Evolutionary conservation across 805 yeast genomes (phyloP).

Genomic region (Brettanomyces sp.): DNA sequence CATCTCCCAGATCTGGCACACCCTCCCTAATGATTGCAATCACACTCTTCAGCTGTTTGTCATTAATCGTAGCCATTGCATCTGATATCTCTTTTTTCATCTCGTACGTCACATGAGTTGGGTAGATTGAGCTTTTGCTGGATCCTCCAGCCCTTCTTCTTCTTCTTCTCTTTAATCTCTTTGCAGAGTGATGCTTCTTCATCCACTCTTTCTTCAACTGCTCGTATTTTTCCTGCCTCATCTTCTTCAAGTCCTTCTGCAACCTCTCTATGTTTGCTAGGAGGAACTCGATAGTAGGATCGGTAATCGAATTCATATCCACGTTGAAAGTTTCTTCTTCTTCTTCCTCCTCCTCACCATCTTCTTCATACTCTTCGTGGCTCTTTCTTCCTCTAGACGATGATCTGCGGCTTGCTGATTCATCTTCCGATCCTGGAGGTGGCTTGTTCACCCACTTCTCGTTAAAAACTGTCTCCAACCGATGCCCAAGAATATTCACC

Average conservation of each 20-base stretch:
- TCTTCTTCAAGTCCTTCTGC: slow-evolving; percentile 73
- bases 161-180: slow-evolving; percentile 21
- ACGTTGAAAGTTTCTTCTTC: slow-evolving; percentile 42
- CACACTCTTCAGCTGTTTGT: slow-evolving; percentile 74
- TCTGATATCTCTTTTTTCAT: slow-evolving; percentile 94
- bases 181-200: slow-evolving; percentile 36
- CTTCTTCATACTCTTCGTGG: slow-evolving; percentile 32
- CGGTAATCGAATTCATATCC: slow-evolving; percentile 57
- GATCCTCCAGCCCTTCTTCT: slow-evolving; percentile 6
- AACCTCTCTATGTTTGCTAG: slow-evolving; percentile 81
- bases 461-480: slow-evolving; percentile 77
- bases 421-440: slow-evolving; percentile 36
- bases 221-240: slow-evolving; percentile 71
- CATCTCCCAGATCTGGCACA: slow-evolving; percentile 56
- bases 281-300: slow-evolving; percentile 83
- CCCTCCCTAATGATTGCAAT: slow-evolving; percentile 77
- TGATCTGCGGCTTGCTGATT: slow-evolving; percentile 36
- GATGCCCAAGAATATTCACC: slow-evolving; percentile 91
- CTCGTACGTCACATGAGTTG: slow-evolving; percentile 67
- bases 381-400: slow-evolving; percentile 26
- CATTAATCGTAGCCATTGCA: slow-evolving; percentile 65
- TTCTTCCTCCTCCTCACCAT: slow-evolving; percentile 25
- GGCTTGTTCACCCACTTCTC: slow-evolving; percentile 86
- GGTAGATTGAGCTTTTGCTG: slow-evolving; percentile 14
- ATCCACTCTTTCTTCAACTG: slow-evolving; percentile 56